Base-by-base conservation (phyloP, 805 yeast species). In the Suhomyces faveliae region DNA sequence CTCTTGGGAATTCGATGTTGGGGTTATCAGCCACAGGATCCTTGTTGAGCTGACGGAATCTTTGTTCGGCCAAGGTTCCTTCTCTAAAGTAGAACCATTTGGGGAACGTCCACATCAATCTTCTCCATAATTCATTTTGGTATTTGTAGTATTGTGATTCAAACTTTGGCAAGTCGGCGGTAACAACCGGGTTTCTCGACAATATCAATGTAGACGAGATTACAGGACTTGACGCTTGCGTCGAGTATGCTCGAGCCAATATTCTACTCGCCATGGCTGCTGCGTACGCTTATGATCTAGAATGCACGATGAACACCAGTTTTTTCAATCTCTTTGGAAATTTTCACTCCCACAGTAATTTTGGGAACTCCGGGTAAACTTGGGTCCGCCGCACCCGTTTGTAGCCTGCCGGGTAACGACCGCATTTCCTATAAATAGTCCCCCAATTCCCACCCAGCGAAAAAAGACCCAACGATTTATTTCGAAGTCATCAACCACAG, bases 81-180 rank as follows among this genome's bases (percentile, higher is more conserved):
- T 80, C 84, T 62, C 86, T 88, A 73, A 84, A 94, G 71, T 91
- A 94, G 63, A 83, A 91, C 80, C 89, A 89, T 57, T 85, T 83
- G 4, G 99, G 98, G 67, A 94, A 94, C 0, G 98, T 90, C 96
- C 97, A 90, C 96, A 91, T 90, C 56, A 94, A 76, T 59, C 98
- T 79, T 61, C 84, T 84, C 74, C 90, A 91, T 47, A 94, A 76
- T 64, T 88, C 96, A 44, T 82, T 80, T 67, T 91, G 96, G 65
- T 94, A 94, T 46, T 81, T 73, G 63, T 86, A 88, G 67, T 85
- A 94, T 44, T 83, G 82, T 50, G 73, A 61, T 58, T 89, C 97
- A 57, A 92, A 85, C 48, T 74, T 79, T 8, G 85, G 74, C 46
- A 84, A 70, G 51, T 87, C 92, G 9, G 87, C 85, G 2, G 96